phyloP scores from a whole-genome alignment of 352 stramenopile species.

The Plasmopara viticola region DNA sequence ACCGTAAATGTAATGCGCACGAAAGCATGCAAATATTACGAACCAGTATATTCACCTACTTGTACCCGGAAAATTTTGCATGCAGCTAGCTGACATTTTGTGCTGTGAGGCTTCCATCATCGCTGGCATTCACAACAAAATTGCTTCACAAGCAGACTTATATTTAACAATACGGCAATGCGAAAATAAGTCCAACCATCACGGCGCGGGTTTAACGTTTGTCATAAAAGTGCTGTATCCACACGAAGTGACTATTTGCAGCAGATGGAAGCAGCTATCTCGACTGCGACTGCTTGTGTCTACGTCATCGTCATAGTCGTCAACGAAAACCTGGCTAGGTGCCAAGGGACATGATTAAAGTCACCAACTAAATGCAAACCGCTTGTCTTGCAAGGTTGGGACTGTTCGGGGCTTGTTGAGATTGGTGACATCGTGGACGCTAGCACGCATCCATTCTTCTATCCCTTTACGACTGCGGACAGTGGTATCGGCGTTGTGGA shows the following conservation, averaged over 20 bases:
- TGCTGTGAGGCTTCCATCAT: too few relatives aligned
- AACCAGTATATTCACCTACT: too few relatives aligned
- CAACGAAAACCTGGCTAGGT: slow-evolving; percentile 61
- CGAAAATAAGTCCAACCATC: slow-evolving; percentile 47
- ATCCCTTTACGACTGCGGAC: slow-evolving; percentile 21
- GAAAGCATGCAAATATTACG: too few relatives aligned
- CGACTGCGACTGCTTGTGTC: slow-evolving; percentile 30
- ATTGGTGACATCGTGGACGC: slow-evolving; percentile 43
- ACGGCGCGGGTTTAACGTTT: slow-evolving; percentile 36
- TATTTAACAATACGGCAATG: slow-evolving; percentile 51
- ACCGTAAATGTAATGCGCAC: too few relatives aligned
- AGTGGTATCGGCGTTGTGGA: slow-evolving; percentile 41
- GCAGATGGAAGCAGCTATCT: slow-evolving; percentile 37
- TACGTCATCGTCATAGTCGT: slow-evolving; percentile 44
- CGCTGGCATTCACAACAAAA: too few relatives aligned
- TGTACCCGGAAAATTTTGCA: too few relatives aligned
- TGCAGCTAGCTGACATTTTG: too few relatives aligned
- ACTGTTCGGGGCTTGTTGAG: slow-evolving; percentile 52
- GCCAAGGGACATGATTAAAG: slow-evolving; percentile 34
- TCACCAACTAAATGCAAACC: slow-evolving; percentile 47
- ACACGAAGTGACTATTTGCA: slow-evolving; percentile 31
- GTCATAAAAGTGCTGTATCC: slow-evolving; percentile 48
- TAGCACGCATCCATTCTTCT: slow-evolving; percentile 63
- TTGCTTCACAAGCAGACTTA: slow-evolving; percentile 61
- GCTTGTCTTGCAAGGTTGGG: slow-evolving; percentile 52